phyloP scores from a whole-genome alignment of 345 rosid genomes.

The Psidium guajava region DNA sequence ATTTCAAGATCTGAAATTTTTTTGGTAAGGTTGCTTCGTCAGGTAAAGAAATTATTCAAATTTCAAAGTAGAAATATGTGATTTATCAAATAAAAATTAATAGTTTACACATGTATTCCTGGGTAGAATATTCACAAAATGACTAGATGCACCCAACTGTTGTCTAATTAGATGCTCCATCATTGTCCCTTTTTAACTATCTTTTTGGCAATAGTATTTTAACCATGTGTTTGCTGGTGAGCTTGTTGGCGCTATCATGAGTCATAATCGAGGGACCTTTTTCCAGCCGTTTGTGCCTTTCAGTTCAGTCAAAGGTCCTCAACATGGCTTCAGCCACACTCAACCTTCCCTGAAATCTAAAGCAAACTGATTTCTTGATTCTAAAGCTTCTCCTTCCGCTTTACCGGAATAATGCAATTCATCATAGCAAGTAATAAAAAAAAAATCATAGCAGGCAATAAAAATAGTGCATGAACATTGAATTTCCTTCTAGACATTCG shows the following conservation, averaged over 20 bases:
- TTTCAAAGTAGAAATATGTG: neutral
- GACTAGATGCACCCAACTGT: neutral
- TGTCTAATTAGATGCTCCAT: neutral
- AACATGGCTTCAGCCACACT: neutral
- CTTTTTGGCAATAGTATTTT: neutral
- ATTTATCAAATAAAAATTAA: neutral
- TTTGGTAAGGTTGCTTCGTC: neutral
- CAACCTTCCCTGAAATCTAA: conserved; percentile 1
- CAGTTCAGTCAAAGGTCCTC: neutral
- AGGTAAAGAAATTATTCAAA: neutral
- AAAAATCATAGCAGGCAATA: too few species aligned
- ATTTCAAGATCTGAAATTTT: neutral
- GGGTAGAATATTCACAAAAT: neutral
- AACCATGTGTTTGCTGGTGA: neutral
- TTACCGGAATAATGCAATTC: neutral
- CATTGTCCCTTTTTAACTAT: neutral
- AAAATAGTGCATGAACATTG: neutral
- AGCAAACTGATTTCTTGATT: conserved; percentile 3
- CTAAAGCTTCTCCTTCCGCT: neutral
- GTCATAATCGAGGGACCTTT: neutral
- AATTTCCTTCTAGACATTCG: neutral
- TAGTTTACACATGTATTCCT: too few species aligned
- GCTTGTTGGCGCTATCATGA: neutral
- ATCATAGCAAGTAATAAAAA: neutral
- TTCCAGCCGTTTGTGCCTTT: neutral